Percentiles rank a stretch among this genome's conserved stretches.
These are phyloP conservation scores for Talaromyces amestolkiae DNA, from an alignment of 2,329 filamentous ascomycete species.

Conservation along the genomic window DNA sequence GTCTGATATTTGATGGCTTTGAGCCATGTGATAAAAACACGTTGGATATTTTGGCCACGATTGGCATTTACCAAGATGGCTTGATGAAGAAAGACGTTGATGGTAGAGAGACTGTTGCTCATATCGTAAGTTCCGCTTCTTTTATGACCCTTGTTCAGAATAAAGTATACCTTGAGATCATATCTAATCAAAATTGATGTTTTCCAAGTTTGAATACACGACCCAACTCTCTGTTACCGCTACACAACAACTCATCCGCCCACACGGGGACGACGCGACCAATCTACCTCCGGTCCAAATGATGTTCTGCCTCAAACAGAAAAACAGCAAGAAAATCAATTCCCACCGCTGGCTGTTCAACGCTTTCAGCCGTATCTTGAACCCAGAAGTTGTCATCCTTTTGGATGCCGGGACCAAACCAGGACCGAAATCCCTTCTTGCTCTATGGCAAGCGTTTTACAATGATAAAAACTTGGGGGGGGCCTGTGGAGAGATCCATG, in stretches of 20 bases:
- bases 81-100: conserved; percentile 98
- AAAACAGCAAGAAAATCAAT: conserved; percentile 99
- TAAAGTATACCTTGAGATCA: too few species aligned
- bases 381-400: conserved; percentile 94
- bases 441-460: conserved; percentile 98
- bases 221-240: conserved; percentile 97
- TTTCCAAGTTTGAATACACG: conserved; percentile 82
- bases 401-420: conserved; percentile 98
- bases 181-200: background rate
- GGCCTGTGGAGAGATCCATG: conserved; percentile 98
- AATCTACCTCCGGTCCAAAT: conserved; percentile 96
- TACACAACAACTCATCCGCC: conserved; percentile 92
- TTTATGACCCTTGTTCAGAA: too few species aligned
- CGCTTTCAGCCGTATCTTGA: conserved; percentile 91
- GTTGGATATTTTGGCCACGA: conserved; percentile 85
- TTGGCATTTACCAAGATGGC: conserved; percentile 97
- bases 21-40: conserved; percentile 96
- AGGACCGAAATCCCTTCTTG: conserved; percentile 81
- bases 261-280: conserved; percentile 75
- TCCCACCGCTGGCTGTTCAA: conserved; percentile 99
- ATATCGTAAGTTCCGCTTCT: conserved; percentile 58
- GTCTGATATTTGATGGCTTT: conserved; percentile 95
- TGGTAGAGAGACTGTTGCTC: conserved; percentile 91
- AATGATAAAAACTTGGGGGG: conserved; percentile 99
- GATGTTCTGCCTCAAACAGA: conserved; percentile 98